Evolutionary conservation across 495 filamentous ascomycete genomes (phyloP).

Genomic region (Parmelia sp.): DNA sequence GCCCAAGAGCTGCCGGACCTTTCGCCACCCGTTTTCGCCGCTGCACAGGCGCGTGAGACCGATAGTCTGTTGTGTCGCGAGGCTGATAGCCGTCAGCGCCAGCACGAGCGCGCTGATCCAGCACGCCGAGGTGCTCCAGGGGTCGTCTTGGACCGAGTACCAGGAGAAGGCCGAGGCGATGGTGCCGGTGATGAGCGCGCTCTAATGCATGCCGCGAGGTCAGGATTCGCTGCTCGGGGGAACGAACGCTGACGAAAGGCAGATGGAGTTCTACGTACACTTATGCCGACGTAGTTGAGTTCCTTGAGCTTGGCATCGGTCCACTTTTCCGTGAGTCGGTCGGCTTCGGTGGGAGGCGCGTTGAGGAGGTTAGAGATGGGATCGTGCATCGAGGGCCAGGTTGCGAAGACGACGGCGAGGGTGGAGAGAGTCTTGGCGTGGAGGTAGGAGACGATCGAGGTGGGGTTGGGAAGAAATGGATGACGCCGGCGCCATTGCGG

Average conservation of each 20-base stretch:
- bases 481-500: conserved; percentile 4
- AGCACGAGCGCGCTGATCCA: conserved; percentile 20
- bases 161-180: conserved; percentile 21
- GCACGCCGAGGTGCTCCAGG: conserved; percentile 16
- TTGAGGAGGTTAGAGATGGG: conserved; percentile 19
- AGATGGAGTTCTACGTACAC: background rate
- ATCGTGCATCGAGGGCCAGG: conserved; percentile 23
- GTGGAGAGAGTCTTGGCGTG: background rate
- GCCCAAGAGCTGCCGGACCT: conserved; percentile 13
- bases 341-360: conserved; percentile 7
- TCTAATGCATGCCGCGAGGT: conserved; percentile 1
- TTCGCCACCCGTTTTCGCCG: conserved; percentile 11
- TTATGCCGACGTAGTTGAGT: conserved; percentile 18
- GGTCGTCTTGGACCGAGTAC: conserved; percentile 4
- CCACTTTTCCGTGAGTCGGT: conserved; percentile 20
- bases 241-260: background rate
- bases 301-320: conserved; percentile 18
- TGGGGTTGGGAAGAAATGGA: conserved; percentile 1
- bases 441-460: conserved; percentile 2
- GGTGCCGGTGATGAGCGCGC: conserved; percentile 17
- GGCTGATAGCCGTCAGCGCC: conserved; percentile 17
- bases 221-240: background rate
- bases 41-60: conserved; percentile 18
- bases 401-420: conserved; percentile 7
- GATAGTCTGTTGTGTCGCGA: conserved; percentile 20